Evolutionary conservation across 345 rosid species (phyloP), one percentile per base, ranked within the genome.

Genomic region (Pistacia integerrima): DNA sequence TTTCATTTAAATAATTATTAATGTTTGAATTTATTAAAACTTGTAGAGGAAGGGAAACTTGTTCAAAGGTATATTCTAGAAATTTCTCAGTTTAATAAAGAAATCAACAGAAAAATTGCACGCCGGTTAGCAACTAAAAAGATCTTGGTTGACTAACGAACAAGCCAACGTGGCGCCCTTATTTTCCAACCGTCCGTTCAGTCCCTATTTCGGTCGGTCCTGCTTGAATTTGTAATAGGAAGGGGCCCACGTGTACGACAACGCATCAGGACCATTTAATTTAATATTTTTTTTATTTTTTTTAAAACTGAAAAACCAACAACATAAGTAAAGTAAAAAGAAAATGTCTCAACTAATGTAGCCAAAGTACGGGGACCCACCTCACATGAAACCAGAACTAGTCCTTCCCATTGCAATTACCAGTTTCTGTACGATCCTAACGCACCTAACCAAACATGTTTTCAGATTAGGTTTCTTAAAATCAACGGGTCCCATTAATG

Each of bases 81-180:
- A 51, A 12, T 11, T 51, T 51, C 55, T 25, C 17, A 13, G 4
- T 3, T 51, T 2, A 14, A 2, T 12, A 0, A 3, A 51, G 0
- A 1, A 8, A 8, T 46, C 8, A 11, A 57, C 20, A 8, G 3
- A 22, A 70, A 56, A 25, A 46, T n/a, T 25, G 0, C 2, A 1
- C 1, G 5, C 17, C 3, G 16, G 22, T 13, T 7, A 13, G 2
- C 33, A 48, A 46, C 17, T 41, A 67, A 46, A 36, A 22, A 62
- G 5, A 38, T 70, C 74, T 70, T 1, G 33, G 74, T 70, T 70
- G 74, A 70, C 64, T 36, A 71, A 38, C 38, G 22, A 58, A 41
- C 54, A 3, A 5, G 1, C 25, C 55, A 3, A 71, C 54, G 52
- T 38, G 54, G 17, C 64, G 22, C 56, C 56, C 75, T 17, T 14